phyloP scores from a whole-genome alignment of 352 stramenopile genomes.

The Phytophthora boehmeriae region DNA sequence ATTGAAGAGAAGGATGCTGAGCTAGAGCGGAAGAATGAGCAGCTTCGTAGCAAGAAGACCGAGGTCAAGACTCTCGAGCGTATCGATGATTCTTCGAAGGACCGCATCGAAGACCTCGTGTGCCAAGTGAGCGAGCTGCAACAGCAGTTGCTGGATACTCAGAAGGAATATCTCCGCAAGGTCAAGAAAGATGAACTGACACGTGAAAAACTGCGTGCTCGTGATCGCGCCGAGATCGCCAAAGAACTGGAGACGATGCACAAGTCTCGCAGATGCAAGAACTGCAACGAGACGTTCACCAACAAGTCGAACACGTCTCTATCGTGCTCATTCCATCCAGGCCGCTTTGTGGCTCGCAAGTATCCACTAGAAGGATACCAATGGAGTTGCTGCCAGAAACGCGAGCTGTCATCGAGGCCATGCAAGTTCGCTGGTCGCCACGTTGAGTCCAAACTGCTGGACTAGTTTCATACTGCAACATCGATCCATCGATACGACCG shows the following conservation, averaged over 20 bases:
- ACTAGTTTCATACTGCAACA: conserved; percentile 31
- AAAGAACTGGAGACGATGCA: conserved; percentile 76
- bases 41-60: conserved; percentile 75
- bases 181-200: conserved; percentile 76
- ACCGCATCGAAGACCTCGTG: conserved; percentile 80
- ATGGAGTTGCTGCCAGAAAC: conserved; percentile 86
- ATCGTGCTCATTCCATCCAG: conserved; percentile 79
- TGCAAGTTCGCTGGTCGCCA: conserved; percentile 86
- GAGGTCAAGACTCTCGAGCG: conserved; percentile 80
- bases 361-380: conserved; percentile 85
- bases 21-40: conserved; percentile 64
- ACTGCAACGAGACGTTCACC: conserved; percentile 85
- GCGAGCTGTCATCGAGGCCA: conserved; percentile 71
- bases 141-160: conserved; percentile 74
- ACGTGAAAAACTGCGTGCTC: conserved; percentile 69
- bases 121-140: conserved; percentile 73
- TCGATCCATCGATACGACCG: conserved; percentile 2
- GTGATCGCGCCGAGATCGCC: conserved; percentile 69
- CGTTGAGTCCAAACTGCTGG: conserved; percentile 67
- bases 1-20: conserved; percentile 65
- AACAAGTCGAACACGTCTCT: conserved; percentile 85
- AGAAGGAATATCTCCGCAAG: conserved; percentile 83
- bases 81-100: conserved; percentile 78
- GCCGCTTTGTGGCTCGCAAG: conserved; percentile 74
- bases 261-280: conserved; percentile 78